These are phyloP conservation scores for Syzygium aqueum DNA, from an alignment of 345 rosid species.

Conservation along the genomic window DNA sequence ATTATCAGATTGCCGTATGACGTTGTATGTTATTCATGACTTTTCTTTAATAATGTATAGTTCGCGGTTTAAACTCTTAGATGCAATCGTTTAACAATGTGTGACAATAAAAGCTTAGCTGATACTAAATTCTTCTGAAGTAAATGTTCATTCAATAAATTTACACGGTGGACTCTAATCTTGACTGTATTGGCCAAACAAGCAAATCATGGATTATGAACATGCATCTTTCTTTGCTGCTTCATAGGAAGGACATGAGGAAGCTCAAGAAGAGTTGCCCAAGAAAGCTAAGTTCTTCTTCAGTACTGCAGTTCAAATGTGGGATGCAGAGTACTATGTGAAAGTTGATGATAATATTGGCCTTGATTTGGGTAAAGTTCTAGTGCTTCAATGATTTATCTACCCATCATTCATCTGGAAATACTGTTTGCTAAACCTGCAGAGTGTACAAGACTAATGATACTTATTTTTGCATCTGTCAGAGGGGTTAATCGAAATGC, in stretches of 20 bases:
- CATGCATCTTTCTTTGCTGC: neutral
- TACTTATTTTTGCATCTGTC: constrained; percentile 10
- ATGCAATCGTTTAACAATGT: neutral
- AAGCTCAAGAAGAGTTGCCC: constrained; percentile 83
- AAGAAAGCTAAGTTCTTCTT: constrained; percentile 83
- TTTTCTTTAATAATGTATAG: neutral
- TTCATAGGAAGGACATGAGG: constrained; percentile 88
- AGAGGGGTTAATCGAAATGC: constrained; percentile 79
- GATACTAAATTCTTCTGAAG: neutral
- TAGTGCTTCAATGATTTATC: neutral
- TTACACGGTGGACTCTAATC: neutral
- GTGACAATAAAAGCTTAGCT: neutral
- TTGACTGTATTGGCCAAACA: neutral
- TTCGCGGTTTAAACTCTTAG: neutral
- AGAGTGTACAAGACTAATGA: neutral
- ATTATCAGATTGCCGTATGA: neutral
- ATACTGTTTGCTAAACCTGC: neutral
- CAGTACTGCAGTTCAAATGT: constrained; percentile 74
- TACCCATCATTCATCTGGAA: neutral
- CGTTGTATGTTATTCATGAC: neutral
- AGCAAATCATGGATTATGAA: neutral
- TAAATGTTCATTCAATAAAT: neutral
- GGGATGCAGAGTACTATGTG: constrained; percentile 94
- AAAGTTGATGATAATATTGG: constrained; percentile 78
- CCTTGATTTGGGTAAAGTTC: constrained; percentile 69